Percentiles rank a stretch among this genome's conserved stretches.
Evolutionary conservation across 305 asterid genomes (phyloP).

Genomic region (Fraxinus ornus): DNA sequence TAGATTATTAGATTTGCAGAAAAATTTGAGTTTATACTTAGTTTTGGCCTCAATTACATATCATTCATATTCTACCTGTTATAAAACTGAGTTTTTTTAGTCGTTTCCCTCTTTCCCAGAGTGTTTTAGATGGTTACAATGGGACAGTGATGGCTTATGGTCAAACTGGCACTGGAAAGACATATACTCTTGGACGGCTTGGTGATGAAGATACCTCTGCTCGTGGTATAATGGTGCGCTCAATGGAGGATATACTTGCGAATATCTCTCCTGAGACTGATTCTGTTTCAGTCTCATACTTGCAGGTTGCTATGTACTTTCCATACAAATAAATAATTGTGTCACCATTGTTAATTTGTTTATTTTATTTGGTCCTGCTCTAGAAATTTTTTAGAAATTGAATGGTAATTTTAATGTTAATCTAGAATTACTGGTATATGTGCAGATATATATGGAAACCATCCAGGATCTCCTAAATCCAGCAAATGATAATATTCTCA

Average conservation of each 20-base stretch:
- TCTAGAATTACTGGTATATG: slow-evolving; percentile 23
- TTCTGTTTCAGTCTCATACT: slow-evolving; percentile 76
- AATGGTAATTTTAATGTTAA: slow-evolving; percentile 21
- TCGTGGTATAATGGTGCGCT: slow-evolving; percentile 98
- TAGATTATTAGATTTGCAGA: not conserved
- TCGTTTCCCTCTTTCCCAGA: slow-evolving; percentile 41
- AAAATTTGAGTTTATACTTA: slow-evolving; percentile 10
- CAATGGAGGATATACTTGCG: slow-evolving; percentile 93
- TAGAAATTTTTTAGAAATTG: slow-evolving; percentile 15
- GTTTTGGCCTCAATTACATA: slow-evolving; percentile 7
- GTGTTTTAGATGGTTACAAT: slow-evolving; percentile 96
- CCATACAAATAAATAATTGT: slow-evolving; percentile 21
- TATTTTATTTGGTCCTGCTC: not conserved
- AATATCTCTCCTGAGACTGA: slow-evolving; percentile 75
- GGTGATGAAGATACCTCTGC: slow-evolving; percentile 98
- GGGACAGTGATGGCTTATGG: slow-evolving; percentile 99
- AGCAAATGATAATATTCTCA: slow-evolving; percentile 83
- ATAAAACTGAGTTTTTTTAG: not conserved
- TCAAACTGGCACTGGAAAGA: slow-evolving; percentile 99
- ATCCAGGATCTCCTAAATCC: slow-evolving; percentile 96
- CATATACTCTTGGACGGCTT: slow-evolving; percentile 90
- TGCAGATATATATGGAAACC: slow-evolving; percentile 96
- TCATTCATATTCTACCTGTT: not conserved
- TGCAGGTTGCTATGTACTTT: slow-evolving; percentile 62
- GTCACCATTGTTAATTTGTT: slow-evolving; percentile 15